These are phyloP conservation scores for Fusarium solani-melongenae DNA, from an alignment of 2,329 filamentous ascomycete genomes.

Conservation along the genomic window DNA sequence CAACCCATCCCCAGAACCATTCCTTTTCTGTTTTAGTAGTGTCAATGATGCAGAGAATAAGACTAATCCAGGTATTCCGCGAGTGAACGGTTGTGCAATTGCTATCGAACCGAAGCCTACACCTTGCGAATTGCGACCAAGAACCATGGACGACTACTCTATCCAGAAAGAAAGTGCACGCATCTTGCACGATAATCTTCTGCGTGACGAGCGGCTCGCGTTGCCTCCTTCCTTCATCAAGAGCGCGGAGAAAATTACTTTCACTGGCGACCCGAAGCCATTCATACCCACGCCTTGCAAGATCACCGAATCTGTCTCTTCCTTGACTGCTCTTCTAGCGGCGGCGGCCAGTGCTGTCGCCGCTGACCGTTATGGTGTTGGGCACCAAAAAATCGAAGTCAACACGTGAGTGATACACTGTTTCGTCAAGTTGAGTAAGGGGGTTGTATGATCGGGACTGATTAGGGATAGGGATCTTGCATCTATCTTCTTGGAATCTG, in stretches of 20 bases:
- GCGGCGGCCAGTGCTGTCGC: slow-evolving; percentile 15
- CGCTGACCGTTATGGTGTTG: slow-evolving; percentile 16
- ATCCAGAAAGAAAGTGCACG: background rate
- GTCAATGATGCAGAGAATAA: background rate
- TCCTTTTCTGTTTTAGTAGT: background rate
- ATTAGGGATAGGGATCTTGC: slow-evolving; percentile 8
- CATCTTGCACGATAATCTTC: background rate
- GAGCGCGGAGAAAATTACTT: slow-evolving; percentile 12
- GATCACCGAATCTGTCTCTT: slow-evolving; percentile 18
- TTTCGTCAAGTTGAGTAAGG: background rate
- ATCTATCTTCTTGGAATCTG: slow-evolving; percentile 31
- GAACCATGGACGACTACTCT: background rate
- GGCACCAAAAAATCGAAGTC: slow-evolving; percentile 17
- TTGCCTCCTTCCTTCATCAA: slow-evolving; percentile 5
- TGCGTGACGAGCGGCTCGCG: background rate
- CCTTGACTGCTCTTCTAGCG: slow-evolving; percentile 15
- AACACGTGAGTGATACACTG: background rate
- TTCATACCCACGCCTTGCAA: slow-evolving; percentile 24
- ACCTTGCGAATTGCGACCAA: background rate
- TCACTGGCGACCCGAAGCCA: slow-evolving; percentile 13
- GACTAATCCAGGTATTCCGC: background rate
- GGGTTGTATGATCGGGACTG: background rate
- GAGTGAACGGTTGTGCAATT: background rate
- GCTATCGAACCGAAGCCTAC: background rate
- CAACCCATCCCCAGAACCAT: background rate